Evolutionary conservation across 2,329 filamentous ascomycete genomes (phyloP), one percentile per base, ranked within the genome.

Genomic region (Trichoderma oligosporum): DNA sequence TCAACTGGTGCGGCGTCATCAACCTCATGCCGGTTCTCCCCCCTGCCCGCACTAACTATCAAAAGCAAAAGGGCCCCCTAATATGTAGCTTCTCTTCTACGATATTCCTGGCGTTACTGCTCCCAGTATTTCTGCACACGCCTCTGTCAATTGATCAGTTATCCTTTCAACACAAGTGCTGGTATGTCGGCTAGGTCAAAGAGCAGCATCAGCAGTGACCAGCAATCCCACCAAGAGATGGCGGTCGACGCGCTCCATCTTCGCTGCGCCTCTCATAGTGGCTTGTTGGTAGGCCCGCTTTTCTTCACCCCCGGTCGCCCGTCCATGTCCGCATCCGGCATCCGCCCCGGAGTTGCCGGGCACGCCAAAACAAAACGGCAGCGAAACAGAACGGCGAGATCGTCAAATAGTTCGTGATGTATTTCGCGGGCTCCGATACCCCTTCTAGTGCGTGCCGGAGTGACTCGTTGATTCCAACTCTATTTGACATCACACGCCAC

Each of bases 321-420:
- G 56, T 53, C 29, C 56, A 46, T 58, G 48, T 47, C 48, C 55
- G 55, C 41, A 57, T 57, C 55, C 56, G 56, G 56, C 35, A 57
- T 57, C 56, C 56, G 56, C 56, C 48, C 47, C 56, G 56, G 56
- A 53, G 56, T 47, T 27, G 42, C 56, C 56, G 56, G 56, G 25
- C 47, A 45, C 46, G 45, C 55, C 46, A 57, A 27, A 45, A 9
- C 18, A 46, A n/a, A 18, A 57, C 46, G 46, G 55, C 55, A 39
- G 52, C 39, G 47, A 51, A 57, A 57, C 53, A 56, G 33, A 39
- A 38, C 35, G 35, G 44, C 52, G 52, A 35, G 51, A 46, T 45
- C 12, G 22, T 46, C 51, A n/a, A 55, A 25, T 46, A 39, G 41
- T 46, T 45, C 24, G 52, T 25, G 41, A 55, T 20, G 22, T 36